These are phyloP conservation scores for Xylaria sp. DNA, from an alignment of 495 filamentous ascomycete genomes.

Conservation along the genomic window DNA sequence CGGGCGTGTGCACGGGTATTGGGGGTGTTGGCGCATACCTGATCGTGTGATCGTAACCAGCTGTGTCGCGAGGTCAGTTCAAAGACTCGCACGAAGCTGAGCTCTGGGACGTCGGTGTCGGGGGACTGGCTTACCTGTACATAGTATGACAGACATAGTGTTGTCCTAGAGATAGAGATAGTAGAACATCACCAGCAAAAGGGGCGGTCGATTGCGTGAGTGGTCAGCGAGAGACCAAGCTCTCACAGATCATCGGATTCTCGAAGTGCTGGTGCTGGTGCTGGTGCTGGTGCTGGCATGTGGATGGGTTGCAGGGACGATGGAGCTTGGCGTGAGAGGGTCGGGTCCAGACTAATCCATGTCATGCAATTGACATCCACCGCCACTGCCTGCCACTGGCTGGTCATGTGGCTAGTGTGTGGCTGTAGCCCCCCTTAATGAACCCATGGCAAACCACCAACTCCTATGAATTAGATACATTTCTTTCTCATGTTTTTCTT, in stretches of 20 bases:
- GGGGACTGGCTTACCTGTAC: slow-evolving; percentile 68
- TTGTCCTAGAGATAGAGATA: not conserved
- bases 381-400: too few relatives aligned
- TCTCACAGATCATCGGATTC: slow-evolving; percentile 7
- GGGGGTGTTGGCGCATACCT: slow-evolving; percentile 63
- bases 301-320: not conserved
- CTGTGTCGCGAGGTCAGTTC: slow-evolving; percentile 53
- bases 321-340: not conserved
- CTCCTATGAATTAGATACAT: too few relatives aligned
- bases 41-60: slow-evolving; percentile 99
- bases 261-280: not conserved
- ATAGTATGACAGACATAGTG: slow-evolving; percentile 85
- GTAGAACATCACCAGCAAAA: slow-evolving; percentile 2
- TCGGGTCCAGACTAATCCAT: not conserved
- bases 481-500: too few relatives aligned
- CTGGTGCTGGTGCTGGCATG: not conserved
- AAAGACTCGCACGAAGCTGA: not conserved
- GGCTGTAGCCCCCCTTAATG: not conserved
- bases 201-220: slow-evolving; percentile 31
- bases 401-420: not conserved
- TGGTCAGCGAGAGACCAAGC: slow-evolving; percentile 29
- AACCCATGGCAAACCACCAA: too few relatives aligned
- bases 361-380: too few relatives aligned
- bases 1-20: not conserved
- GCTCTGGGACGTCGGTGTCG: slow-evolving; percentile 5